A percentile compares a stretch with the other conserved stretches of the same genome.
phyloP scores from a whole-genome alignment of 2,329 filamentous ascomycete species.

The Fusarium chlamydosporum region DNA sequence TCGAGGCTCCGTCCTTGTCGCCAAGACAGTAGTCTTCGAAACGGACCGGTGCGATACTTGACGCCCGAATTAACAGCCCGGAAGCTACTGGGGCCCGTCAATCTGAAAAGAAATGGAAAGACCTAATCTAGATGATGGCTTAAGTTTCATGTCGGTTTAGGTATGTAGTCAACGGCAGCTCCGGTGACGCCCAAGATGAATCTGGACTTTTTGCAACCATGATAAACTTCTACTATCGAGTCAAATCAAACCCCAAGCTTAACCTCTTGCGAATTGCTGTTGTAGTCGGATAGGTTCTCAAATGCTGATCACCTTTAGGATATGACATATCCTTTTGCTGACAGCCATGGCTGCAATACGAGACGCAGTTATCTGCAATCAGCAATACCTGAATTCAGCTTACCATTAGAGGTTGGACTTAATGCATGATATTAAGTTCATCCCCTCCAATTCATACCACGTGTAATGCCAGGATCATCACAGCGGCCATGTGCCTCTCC shows the following conservation, averaged over 20 bases:
- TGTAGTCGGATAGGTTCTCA: too few species aligned
- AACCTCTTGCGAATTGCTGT: too few species aligned
- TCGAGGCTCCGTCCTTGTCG: constrained; percentile 1
- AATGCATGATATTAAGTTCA: constrained; percentile 11
- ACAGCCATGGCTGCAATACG: constrained; percentile 4
- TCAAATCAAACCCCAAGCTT: background rate
- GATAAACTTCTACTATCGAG: background rate
- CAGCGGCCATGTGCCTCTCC: constrained; percentile 23
- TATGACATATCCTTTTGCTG: constrained; percentile 14
- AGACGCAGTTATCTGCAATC: background rate
- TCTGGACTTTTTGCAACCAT: constrained; percentile 10
- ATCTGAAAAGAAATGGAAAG: background rate
- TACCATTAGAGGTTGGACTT: constrained; percentile 4
- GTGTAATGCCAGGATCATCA: constrained; percentile 30
- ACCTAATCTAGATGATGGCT: background rate
- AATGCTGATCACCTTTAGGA: background rate
- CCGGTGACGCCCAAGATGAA: constrained; percentile 36
- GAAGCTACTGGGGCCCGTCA: background rate
- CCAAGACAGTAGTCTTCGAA: constrained; percentile 4
- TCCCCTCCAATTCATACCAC: constrained; percentile 34
- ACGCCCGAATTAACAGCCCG: background rate
- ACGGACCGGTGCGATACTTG: background rate
- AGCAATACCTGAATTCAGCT: constrained; percentile 8
- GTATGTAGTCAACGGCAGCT: constrained; percentile 22
- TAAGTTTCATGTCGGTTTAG: constrained; percentile 3